Conservation (phyloP, 148 eudicot species). For the Rhododendron molle region DNA sequence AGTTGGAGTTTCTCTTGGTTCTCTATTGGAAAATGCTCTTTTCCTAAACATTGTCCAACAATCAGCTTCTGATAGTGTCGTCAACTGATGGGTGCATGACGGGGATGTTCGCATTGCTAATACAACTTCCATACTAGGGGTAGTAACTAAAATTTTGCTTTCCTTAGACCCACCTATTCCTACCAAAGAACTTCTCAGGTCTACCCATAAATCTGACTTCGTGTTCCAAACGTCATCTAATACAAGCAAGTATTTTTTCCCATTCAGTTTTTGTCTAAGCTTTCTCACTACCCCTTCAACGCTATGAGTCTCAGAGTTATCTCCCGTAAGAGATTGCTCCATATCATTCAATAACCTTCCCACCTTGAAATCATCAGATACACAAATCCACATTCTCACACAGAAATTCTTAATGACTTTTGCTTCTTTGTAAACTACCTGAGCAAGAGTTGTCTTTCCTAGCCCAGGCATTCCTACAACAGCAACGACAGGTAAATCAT, state of each 20-base stretch:
- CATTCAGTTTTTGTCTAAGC: neutral
- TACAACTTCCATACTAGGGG: neutral
- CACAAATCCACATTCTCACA: conserved; percentile 11
- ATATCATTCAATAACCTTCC: neutral
- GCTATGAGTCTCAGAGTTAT: neutral
- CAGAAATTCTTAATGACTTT: neutral
- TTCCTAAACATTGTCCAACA: conserved; percentile 11
- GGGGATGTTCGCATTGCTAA: neutral
- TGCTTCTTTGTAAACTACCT: neutral
- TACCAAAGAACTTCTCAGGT: neutral
- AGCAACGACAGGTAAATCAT: neutral
- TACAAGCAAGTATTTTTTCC: neutral
- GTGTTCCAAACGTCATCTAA: conserved; percentile 22
- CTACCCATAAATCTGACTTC: neutral
- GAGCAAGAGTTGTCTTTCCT: conserved; percentile 8
- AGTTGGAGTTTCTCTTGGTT: neutral
- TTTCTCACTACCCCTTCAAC: neutral
- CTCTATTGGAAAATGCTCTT: neutral
- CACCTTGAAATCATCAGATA: neutral
- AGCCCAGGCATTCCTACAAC: conserved; percentile 8
- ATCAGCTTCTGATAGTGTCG: neutral
- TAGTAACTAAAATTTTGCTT: too few relatives aligned
- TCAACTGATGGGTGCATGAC: neutral
- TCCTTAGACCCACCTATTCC: too few relatives aligned
- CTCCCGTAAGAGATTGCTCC: neutral